Conservation (phyloP, 441 rosid species). For the Pelargonium citronellum region DNA sequence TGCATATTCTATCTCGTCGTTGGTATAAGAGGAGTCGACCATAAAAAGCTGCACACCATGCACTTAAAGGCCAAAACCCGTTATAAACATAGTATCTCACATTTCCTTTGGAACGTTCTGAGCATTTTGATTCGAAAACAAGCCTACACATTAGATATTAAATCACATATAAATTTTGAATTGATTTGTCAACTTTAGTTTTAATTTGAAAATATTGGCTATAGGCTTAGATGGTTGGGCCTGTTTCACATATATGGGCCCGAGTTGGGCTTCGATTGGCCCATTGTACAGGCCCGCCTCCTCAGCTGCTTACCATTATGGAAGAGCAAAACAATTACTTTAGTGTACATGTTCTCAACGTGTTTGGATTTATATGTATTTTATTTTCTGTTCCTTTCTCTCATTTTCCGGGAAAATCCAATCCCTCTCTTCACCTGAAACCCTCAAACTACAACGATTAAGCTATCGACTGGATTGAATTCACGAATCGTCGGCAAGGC, state of each 20-base stretch:
- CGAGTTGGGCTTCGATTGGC: neutral
- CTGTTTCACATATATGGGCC: neutral
- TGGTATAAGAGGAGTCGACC: too few species aligned
- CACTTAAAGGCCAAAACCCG: too few species aligned
- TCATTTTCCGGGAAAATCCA: neutral
- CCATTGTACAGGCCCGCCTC: neutral
- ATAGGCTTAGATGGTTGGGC: too few species aligned
- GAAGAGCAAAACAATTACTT: neutral
- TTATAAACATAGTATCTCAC: too few species aligned
- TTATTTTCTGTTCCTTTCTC: neutral
- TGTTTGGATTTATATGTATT: neutral
- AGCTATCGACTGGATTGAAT: neutral
- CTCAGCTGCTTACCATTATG: neutral
- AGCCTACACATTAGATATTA: too few species aligned
- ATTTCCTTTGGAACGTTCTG: too few species aligned
- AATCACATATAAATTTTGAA: too few species aligned
- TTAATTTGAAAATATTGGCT: too few species aligned
- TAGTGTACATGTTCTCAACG: neutral
- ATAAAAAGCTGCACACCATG: too few species aligned
- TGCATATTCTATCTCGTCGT: too few species aligned
- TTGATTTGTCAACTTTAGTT: too few species aligned
- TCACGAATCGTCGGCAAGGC: neutral
- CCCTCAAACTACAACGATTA: neutral
- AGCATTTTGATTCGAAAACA: too few species aligned
- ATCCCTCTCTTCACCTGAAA: neutral